These are phyloP conservation scores for Lotus japonicus DNA, from an alignment of 306 rosid genomes.

Conservation along the genomic window DNA sequence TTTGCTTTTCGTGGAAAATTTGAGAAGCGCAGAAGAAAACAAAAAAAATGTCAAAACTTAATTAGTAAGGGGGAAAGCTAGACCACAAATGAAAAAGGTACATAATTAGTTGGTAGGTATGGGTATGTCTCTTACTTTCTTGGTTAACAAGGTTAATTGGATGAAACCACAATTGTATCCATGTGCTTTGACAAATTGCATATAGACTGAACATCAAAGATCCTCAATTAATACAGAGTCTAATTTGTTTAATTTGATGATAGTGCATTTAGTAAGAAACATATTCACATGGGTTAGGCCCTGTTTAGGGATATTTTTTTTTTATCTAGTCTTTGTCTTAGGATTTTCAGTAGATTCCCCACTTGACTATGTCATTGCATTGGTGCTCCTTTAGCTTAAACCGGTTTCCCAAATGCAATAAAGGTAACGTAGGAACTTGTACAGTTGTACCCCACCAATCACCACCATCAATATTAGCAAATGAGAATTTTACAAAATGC, in stretches of 20 bases:
- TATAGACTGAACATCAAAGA: neutral
- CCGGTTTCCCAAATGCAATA: constrained; percentile 25
- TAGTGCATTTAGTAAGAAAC: constrained; percentile 15
- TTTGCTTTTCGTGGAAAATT: neutral
- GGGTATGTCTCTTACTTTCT: constrained; percentile 16
- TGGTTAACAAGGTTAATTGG: constrained; percentile 18
- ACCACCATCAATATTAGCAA: constrained; percentile 19
- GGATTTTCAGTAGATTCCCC: constrained; percentile 11
- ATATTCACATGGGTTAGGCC: constrained; percentile 21
- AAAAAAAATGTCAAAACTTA: neutral
- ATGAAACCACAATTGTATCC: neutral
- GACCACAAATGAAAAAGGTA: constrained; percentile 1
- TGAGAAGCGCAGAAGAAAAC: neutral
- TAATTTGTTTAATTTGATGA: neutral
- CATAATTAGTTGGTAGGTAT: constrained; percentile 18
- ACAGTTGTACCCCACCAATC: neutral
- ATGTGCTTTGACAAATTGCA: constrained; percentile 17
- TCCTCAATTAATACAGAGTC: neutral
- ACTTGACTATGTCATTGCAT: constrained; percentile 19
- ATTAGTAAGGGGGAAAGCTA: neutral
- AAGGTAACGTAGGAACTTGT: constrained; percentile 10
- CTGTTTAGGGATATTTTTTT: neutral
- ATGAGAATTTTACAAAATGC: no score
- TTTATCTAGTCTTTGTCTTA: neutral
- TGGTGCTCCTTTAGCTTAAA: constrained; percentile 2